A percentile compares a stretch with the other conserved stretches of the same genome.
These are phyloP conservation scores for Candida ipomoeae DNA, from an alignment of 805 yeast genomes.

Conservation along the genomic window DNA sequence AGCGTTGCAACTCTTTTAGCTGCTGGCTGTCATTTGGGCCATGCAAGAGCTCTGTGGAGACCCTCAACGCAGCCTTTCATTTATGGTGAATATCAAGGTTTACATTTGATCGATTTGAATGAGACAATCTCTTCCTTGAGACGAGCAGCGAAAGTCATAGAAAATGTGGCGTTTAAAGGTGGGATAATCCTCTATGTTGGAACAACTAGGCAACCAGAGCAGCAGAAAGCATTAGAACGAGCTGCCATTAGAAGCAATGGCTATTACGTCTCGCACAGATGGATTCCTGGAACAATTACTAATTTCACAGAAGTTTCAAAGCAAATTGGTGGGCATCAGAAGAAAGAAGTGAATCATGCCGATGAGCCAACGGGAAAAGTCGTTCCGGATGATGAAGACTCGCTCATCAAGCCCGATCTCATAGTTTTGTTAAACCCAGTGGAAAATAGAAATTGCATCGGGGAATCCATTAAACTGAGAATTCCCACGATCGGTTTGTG, in stretches of 20 bases:
- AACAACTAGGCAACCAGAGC: constrained; percentile 63
- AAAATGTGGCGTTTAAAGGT: constrained; percentile 77
- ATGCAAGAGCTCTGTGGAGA: constrained; percentile 73
- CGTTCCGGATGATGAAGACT: constrained; percentile 43
- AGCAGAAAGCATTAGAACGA: constrained; percentile 64
- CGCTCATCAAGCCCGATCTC: constrained; percentile 80
- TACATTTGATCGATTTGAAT: constrained; percentile 86
- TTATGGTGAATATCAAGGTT: constrained; percentile 84
- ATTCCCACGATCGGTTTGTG: constrained; percentile 92
- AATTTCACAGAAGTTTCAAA: constrained; percentile 72
- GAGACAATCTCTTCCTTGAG: constrained; percentile 72
- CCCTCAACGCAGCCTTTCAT: constrained; percentile 81
- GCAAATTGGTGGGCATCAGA: constrained; percentile 34
- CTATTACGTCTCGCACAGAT: constrained; percentile 74
- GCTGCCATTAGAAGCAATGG: constrained; percentile 80
- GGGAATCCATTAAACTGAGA: constrained; percentile 76
- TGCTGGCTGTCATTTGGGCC: constrained; percentile 94
- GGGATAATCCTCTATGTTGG: constrained; percentile 86
- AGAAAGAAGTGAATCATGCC: constrained; percentile 64
- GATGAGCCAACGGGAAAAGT: constrained; percentile 63
- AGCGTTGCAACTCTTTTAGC: constrained; percentile 73
- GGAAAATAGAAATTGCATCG: constrained; percentile 74
- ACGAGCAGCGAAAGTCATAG: constrained; percentile 80
- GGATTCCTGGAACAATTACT: constrained; percentile 95
- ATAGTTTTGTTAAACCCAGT: constrained; percentile 83